Percentiles rank a stretch among this genome's conserved stretches.
These are phyloP conservation scores for Colletotrichum simmondsii DNA, from an alignment of 2,329 filamentous ascomycete genomes.

Conservation along the genomic window DNA sequence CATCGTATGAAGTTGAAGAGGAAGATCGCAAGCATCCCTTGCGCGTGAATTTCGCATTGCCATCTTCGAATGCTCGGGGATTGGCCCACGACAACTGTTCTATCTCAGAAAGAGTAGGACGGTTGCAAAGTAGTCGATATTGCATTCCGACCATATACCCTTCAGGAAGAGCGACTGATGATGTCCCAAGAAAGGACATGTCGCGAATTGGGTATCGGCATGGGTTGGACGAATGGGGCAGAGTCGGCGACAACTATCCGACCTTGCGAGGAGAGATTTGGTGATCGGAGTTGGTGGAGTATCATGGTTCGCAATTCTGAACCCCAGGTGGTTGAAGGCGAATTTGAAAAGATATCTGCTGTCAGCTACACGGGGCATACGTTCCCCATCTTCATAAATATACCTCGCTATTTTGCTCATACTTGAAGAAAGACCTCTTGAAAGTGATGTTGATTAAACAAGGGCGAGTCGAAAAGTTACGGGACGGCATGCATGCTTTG, in stretches of 20 bases:
- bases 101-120: neutral
- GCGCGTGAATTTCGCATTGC: neutral
- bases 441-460: neutral
- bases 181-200: constrained; percentile 28
- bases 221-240: constrained; percentile 13
- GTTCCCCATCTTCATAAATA: constrained; percentile 19
- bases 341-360: constrained; percentile 23
- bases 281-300: constrained; percentile 25
- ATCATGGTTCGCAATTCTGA: constrained; percentile 5
- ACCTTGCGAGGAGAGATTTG: neutral
- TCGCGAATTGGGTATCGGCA: constrained; percentile 4
- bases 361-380: constrained; percentile 12
- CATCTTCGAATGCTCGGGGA: neutral
- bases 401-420: neutral
- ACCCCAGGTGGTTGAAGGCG: constrained; percentile 2
- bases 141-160: neutral
- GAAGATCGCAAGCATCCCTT: neutral
- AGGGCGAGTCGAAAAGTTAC: neutral
- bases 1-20: neutral
- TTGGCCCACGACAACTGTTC: neutral
- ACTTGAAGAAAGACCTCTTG: neutral
- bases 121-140: neutral
- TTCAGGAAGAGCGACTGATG: constrained; percentile 19
- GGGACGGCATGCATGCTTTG: constrained; percentile 1
- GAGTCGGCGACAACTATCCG: neutral